Percentiles rank a stretch among this genome's conserved stretches.
Evolutionary conservation across 306 rosid genomes (phyloP).

Genomic region (Ormosia semicastrata): DNA sequence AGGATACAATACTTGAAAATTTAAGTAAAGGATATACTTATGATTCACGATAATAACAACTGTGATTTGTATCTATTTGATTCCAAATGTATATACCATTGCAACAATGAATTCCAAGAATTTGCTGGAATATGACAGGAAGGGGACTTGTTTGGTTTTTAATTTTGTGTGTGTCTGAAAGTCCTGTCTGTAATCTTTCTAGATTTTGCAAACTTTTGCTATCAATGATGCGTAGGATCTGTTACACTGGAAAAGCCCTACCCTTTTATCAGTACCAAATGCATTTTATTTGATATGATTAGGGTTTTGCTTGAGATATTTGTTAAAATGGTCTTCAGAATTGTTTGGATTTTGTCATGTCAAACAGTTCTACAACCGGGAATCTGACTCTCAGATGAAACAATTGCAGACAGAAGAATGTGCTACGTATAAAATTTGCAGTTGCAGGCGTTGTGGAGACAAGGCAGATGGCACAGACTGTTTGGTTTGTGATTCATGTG

Average conservation of each 20-base stretch:
- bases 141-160: neutral
- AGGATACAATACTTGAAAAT: neutral
- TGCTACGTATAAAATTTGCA: slow-evolving; percentile 39
- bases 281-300: slow-evolving; percentile 25
- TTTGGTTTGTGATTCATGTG: slow-evolving; percentile 97
- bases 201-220: neutral
- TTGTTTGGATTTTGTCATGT: slow-evolving; percentile 35
- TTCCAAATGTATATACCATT: neutral
- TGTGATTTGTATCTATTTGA: neutral
- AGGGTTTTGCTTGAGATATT: slow-evolving; percentile 18
- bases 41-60: neutral
- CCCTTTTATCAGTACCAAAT: slow-evolving; percentile 20
- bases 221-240: neutral
- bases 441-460: slow-evolving; percentile 72
- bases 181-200: slow-evolving; percentile 3
- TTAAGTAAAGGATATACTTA: neutral
- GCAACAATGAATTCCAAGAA: neutral
- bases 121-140: neutral
- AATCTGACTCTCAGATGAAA: slow-evolving; percentile 57
- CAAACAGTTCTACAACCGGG: slow-evolving; percentile 49
- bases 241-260: slow-evolving; percentile 22
- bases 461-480: slow-evolving; percentile 72
- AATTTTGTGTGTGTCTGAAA: neutral
- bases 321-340: slow-evolving; percentile 12
- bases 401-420: slow-evolving; percentile 53